phyloP scores from a whole-genome alignment of 2,329 filamentous ascomycete species.

The Amphichorda felina region DNA sequence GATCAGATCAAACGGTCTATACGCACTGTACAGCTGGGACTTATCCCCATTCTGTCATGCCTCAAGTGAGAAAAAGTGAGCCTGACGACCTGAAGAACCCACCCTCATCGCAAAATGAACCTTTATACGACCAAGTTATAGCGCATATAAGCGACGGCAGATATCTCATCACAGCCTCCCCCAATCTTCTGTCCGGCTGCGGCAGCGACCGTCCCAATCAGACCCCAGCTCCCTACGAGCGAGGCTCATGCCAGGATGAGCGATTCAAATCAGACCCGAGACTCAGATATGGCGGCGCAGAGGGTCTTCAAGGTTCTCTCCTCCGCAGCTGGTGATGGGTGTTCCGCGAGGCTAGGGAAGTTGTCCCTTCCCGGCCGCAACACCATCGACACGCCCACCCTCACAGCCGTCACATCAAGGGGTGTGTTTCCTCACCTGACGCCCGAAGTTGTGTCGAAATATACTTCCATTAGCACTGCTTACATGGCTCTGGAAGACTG shows the following conservation, averaged over 20 bases:
- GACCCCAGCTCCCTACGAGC: too few relatives aligned
- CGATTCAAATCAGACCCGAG: constrained; percentile 8
- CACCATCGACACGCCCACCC: constrained; percentile 72
- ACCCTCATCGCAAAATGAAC: too few relatives aligned
- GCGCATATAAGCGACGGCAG: too few relatives aligned
- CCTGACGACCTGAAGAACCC: too few relatives aligned
- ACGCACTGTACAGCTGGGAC: too few relatives aligned
- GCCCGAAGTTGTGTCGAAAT: constrained; percentile 63
- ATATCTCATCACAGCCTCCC: too few relatives aligned
- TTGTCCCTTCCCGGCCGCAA: constrained; percentile 50
- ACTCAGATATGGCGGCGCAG: constrained; percentile 2
- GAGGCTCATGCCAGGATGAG: constrained; percentile 19
- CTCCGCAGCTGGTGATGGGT: background rate
- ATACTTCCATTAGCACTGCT: constrained; percentile 54
- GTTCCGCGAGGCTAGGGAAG: constrained; percentile 44
- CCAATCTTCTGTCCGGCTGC: too few relatives aligned
- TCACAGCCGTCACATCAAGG: constrained; percentile 68
- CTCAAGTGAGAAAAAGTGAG: too few relatives aligned
- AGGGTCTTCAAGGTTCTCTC: constrained; percentile 1
- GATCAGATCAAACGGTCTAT: too few relatives aligned
- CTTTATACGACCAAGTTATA: too few relatives aligned
- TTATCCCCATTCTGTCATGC: too few relatives aligned
- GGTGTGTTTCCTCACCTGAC: constrained; percentile 81
- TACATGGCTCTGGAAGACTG: constrained; percentile 90
- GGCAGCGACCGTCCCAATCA: too few relatives aligned